Base-by-base conservation (phyloP, 768 basidiomycete species). In the Kwoniella shandongensis region DNA sequence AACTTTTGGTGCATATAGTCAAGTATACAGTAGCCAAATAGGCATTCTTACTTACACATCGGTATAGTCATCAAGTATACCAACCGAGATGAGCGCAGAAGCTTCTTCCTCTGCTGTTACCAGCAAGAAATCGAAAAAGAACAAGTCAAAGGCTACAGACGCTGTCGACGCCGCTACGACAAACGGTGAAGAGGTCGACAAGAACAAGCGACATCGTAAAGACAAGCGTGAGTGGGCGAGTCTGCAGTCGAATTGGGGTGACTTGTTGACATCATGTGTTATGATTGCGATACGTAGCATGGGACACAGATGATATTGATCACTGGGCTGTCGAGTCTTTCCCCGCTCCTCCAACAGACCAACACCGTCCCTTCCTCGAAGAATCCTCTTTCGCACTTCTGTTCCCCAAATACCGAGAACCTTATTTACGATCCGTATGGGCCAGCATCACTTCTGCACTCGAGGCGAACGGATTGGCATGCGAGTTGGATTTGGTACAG, bases 271-370 rank as follows among this genome's bases (percentile, higher is more conserved):
- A n/a, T n/a, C n/a, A 26, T 46, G 18, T 46, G 45, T 26, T 25
- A 46, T 26, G 11, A 4, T 49, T 36, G 30, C 50, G 23, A n/a
- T 23, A 39, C 27, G 44, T 60, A 97, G 94, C 93, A 72, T 98
- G 94, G 94, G 94, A 98, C 73, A 97, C 93, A 41, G 93, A 97
- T 76, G 94, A 96, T 68, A 91, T 97, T 78, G 89, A 97, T 81
- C 93, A 96, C 86, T 99, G 96, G 96, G 89, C 88, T 78, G 79
- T 98, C 47, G 87, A 93, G 25, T 77, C 86, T 5, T 97, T 97
- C 77, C 65, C 71, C 11, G 80, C 82, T 4, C 86, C 85, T 69
- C 86, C 83, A 13, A 88, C 88, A 0, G 81, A 88, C 1, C 39
- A 56, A 7, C 69, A 70, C 40, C 54, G 56, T 20, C 73, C 77